A percentile compares a stretch with the other conserved stretches of the same genome.
These are phyloP conservation scores for Boletus smithii DNA, from an alignment of 1,284 basidiomycete species.

Conservation along the genomic window DNA sequence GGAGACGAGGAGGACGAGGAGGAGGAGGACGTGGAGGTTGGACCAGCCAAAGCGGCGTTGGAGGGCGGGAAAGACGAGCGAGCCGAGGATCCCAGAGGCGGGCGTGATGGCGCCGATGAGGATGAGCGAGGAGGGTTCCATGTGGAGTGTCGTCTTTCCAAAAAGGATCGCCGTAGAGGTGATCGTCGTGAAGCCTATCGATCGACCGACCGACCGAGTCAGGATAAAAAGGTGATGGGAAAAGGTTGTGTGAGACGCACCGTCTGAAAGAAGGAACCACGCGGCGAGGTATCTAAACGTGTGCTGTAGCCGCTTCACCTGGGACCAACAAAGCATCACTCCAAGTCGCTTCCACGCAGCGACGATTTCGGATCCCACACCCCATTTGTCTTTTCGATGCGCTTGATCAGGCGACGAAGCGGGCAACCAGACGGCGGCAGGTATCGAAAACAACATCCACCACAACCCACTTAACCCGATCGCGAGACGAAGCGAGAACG, in stretches of 20 bases:
- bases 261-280: slow-evolving; percentile 90
- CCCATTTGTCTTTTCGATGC: slow-evolving; percentile 39
- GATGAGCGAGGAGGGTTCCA: slow-evolving; percentile 68
- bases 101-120: slow-evolving; percentile 71
- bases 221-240: neutral
- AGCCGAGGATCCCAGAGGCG: slow-evolving; percentile 68
- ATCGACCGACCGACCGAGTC: slow-evolving; percentile 38
- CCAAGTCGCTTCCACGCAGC: slow-evolving; percentile 66
- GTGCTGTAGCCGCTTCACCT: slow-evolving; percentile 72
- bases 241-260: slow-evolving; percentile 41
- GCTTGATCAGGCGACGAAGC: slow-evolving; percentile 9
- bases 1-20: slow-evolving; percentile 64
- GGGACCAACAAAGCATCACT: slow-evolving; percentile 63
- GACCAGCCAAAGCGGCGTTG: slow-evolving; percentile 61
- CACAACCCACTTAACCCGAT: slow-evolving; percentile 79
- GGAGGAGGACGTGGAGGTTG: slow-evolving; percentile 65
- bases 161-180: slow-evolving; percentile 82
- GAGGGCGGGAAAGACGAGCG: slow-evolving; percentile 65
- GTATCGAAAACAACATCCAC: slow-evolving; percentile 81
- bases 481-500: slow-evolving; percentile 70
- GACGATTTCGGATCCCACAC: slow-evolving; percentile 47
- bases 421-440: slow-evolving; percentile 72
- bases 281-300: slow-evolving; percentile 85
- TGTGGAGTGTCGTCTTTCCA: slow-evolving; percentile 75
- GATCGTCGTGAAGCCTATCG: slow-evolving; percentile 73